A percentile compares a stretch with the other conserved stretches of the same genome.
Conservation (phyloP, 2,329 filamentous ascomycete species). For the Pseudogymnoascus sp. region DNA sequence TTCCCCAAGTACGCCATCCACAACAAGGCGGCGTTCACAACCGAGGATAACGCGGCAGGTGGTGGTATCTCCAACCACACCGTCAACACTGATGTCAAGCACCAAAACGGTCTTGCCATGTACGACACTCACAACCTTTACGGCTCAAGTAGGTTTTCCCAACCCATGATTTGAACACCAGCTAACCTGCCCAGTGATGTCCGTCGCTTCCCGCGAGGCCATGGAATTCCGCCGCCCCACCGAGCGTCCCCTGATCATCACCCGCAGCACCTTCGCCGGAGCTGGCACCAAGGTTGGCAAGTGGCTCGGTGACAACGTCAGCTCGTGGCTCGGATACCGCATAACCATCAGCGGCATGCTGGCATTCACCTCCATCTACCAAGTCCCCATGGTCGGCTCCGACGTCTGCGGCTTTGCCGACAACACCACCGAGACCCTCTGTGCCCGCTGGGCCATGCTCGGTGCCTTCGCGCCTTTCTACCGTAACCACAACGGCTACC, state of each 20-base stretch:
- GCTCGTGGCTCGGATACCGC: constrained; percentile 52
- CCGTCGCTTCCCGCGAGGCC: constrained; percentile 52
- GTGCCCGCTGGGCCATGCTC: constrained; percentile 67
- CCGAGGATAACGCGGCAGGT: constrained; percentile 35
- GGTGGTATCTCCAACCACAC: constrained; percentile 50
- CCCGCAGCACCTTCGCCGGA: constrained; percentile 68
- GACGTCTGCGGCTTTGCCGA: constrained; percentile 73
- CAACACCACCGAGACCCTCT: constrained; percentile 60
- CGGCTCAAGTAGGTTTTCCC: constrained; percentile 45
- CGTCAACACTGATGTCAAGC: constrained; percentile 59
- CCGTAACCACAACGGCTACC: constrained; percentile 60
- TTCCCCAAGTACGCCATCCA: constrained; percentile 58
- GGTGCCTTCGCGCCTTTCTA: constrained; percentile 71
- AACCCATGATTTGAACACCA: constrained; percentile 10
- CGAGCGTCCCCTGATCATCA: constrained; percentile 64
- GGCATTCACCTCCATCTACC: constrained; percentile 57
- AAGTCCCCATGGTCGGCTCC: constrained; percentile 60
- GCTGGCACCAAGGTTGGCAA: constrained; percentile 58
- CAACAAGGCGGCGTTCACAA: constrained; percentile 49
- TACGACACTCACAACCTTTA: constrained; percentile 76
- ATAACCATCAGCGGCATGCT: constrained; percentile 52
- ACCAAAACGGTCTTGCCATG: constrained; percentile 58
- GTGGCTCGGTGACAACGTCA: constrained; percentile 54
- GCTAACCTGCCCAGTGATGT: constrained; percentile 51
- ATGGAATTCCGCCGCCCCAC: constrained; percentile 59